Base-by-base conservation (phyloP, 1,139 yeast genomes). In the Candida glucosophila region DNA sequence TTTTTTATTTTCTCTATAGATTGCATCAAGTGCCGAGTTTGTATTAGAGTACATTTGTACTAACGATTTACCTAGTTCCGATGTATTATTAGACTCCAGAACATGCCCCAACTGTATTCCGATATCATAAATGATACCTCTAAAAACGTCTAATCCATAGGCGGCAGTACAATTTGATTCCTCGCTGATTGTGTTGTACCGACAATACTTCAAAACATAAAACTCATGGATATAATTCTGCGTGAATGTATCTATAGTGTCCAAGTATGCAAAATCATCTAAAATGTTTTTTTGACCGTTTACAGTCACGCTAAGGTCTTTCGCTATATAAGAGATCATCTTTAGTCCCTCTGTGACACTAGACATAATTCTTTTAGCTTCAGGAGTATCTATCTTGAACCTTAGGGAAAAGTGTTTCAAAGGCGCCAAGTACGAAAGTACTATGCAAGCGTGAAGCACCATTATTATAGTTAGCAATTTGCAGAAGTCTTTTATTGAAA, bases 291-390 rank as follows among this genome's bases (percentile, higher is more conserved):
- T 47, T 13, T 42, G 42, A 28, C 41, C 42, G 31, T 31, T 33
- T 46, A 47, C 23, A 52, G 65, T 42, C 10, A 49, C 42, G 24
- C 58, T 58, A 24, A 73, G 58, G 39, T 75, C 81, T 22, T 64
- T 58, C 1, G 79, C 77, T 30, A 75, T 49, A 37, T 67, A 73
- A 1, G 80, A 66, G 9, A 73, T 44, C 35, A 73, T 55, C 34
- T 60, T 62, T 25, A 74, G 47, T 11, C 72, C 68, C 32, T 71
- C 76, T 29, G 65, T 55, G 7, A 70, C 55, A 4, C 65, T 55
- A 4, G 48, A 41, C 12, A 66, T 40, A 12, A 65, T 52, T 12
- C 51, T 44, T 24, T 47, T 41, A 4, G 67, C 58, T 14, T 51
- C 46, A 1, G 50, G 41, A 1, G 69, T 51, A 23, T 52, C 50